These are phyloP conservation scores for Teratosphaeria zuluensis DNA, from an alignment of 2,329 filamentous ascomycete genomes.

Conservation along the genomic window DNA sequence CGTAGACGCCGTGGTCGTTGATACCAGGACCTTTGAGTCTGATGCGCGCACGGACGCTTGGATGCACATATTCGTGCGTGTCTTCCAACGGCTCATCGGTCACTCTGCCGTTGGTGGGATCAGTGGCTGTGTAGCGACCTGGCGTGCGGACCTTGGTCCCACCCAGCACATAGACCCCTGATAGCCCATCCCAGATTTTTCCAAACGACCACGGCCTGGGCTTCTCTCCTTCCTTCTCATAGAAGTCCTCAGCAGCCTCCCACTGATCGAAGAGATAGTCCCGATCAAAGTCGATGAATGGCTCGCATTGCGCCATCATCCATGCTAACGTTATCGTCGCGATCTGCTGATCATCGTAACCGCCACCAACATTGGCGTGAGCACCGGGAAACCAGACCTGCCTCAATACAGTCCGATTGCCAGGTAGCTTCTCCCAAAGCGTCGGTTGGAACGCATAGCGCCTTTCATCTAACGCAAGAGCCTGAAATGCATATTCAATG, in stretches of 20 bases:
- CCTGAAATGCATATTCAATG: slow-evolving; percentile 37
- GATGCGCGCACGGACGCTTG: slow-evolving; percentile 37
- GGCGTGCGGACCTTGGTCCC: slow-evolving; percentile 37
- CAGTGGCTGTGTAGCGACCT: slow-evolving; percentile 37
- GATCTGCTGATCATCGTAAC: slow-evolving; percentile 36
- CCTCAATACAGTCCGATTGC: slow-evolving; percentile 34
- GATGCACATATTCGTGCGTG: slow-evolving; percentile 45
- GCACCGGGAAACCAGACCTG: slow-evolving; percentile 42
- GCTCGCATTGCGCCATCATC: slow-evolving; percentile 46
- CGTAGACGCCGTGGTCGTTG: slow-evolving; percentile 36
- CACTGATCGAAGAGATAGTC: slow-evolving; percentile 40
- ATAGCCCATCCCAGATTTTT: slow-evolving; percentile 36
- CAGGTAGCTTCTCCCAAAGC: slow-evolving; percentile 34
- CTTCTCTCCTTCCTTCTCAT: slow-evolving; percentile 31
- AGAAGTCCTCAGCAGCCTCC: slow-evolving; percentile 36
- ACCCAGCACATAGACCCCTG: slow-evolving; percentile 38
- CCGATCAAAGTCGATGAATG: slow-evolving; percentile 38
- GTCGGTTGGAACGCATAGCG: slow-evolving; percentile 32
- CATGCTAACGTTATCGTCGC: slow-evolving; percentile 46
- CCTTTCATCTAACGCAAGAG: slow-evolving; percentile 35
- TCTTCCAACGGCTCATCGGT: slow-evolving; percentile 37
- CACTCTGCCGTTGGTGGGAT: slow-evolving; percentile 33
- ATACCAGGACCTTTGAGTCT: slow-evolving; percentile 38
- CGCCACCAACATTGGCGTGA: slow-evolving; percentile 38
- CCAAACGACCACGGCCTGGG: slow-evolving; percentile 41